Evolutionary conservation across 1,284 basidiomycete species (phyloP).

Genomic region (Cryptococcus sp.): DNA sequence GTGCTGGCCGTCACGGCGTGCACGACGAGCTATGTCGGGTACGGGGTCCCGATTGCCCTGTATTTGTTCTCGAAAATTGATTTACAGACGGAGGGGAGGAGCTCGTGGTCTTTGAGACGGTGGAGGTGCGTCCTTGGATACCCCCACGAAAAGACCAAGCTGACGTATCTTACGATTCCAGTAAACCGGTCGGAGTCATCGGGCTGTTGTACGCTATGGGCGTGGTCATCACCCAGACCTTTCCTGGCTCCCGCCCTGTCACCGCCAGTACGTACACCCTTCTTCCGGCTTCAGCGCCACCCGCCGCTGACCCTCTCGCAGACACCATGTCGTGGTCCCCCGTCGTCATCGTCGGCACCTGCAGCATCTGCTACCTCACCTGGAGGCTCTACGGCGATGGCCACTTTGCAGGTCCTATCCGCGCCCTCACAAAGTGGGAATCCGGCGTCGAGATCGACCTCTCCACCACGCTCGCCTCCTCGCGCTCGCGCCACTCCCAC

Average conservation of each 20-base stretch:
- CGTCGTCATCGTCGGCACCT: conserved; percentile 35
- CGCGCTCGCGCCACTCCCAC: conserved; percentile 11
- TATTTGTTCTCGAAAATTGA: conserved; percentile 43
- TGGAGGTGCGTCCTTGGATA: conserved; percentile 28
- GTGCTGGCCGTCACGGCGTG: conserved; percentile 39
- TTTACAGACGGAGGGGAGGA: conserved; percentile 43
- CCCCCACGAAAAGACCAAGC: neutral
- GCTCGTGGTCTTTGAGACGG: conserved; percentile 41
- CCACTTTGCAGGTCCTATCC: conserved; percentile 49
- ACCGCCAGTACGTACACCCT: conserved; percentile 22
- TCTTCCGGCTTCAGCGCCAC: neutral
- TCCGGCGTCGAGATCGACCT: conserved; percentile 48
- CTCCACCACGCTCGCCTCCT: conserved; percentile 24
- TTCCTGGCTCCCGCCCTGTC: conserved; percentile 39
- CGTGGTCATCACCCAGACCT: conserved; percentile 35
- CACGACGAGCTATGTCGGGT: conserved; percentile 41
- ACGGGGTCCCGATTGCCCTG: conserved; percentile 38
- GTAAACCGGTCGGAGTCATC: conserved; percentile 38
- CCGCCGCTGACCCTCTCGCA: conserved; percentile 8
- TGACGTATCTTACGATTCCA: conserved; percentile 1
- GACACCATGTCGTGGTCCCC: conserved; percentile 45
- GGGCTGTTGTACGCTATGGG: conserved; percentile 30
- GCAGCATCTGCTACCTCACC: conserved; percentile 30
- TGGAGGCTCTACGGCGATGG: conserved; percentile 36
- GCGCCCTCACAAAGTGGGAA: conserved; percentile 49